Base-by-base conservation (phyloP, 2,329 filamentous ascomycete species). In the Juglanconis sp. region DNA sequence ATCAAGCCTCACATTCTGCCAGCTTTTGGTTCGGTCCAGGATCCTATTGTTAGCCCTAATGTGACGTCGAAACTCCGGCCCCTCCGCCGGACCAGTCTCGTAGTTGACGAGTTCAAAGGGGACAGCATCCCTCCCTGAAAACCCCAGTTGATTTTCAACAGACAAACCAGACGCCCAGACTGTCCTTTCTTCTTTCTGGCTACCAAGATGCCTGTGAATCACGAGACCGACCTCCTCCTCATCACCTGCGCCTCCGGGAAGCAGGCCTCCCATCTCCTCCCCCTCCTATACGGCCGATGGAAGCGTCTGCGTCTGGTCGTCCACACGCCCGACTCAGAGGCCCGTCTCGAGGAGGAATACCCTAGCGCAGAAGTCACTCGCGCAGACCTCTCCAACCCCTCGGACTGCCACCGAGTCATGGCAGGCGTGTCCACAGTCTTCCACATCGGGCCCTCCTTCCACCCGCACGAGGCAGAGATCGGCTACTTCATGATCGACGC, bases 401-500 rank as follows among this genome's bases (percentile, higher is more conserved):
- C n/a, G 34, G 13, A 34, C 34, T 34, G 32, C 34, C 34, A 42
- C 6, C 31, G 24, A 8, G 13, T 53, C 38, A 38, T 53, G 31
- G n/a, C 32, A 9, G 38, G 17, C 11, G 72, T 71, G 1, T 69
- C 66, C 7, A 65, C 67, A 5, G 65, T 70, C 50, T 70, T 68
- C 60, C 69, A 74, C 59, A 65, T 76, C 38, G 69, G 69, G 0
- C 73, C 73, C 7, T 66, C 68, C 1, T 71, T 74, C 57, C 70
- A 75, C 40, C 66, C 69, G 1, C 67, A 69, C 30, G 72, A 75
- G 62, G 66, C 66, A 2, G 62, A 70, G 46, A 66, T 72, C 17
- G 72, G 73, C 13, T 66, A 64, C 49, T 70, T 71, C 66, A 70
- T 77, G 64, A 68, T 76, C 62, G 72, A 77, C 40, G 70, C 72